Evolutionary conservation across 2,329 filamentous ascomycete species (phyloP).

Genomic region (Calonectria leucothoes): DNA sequence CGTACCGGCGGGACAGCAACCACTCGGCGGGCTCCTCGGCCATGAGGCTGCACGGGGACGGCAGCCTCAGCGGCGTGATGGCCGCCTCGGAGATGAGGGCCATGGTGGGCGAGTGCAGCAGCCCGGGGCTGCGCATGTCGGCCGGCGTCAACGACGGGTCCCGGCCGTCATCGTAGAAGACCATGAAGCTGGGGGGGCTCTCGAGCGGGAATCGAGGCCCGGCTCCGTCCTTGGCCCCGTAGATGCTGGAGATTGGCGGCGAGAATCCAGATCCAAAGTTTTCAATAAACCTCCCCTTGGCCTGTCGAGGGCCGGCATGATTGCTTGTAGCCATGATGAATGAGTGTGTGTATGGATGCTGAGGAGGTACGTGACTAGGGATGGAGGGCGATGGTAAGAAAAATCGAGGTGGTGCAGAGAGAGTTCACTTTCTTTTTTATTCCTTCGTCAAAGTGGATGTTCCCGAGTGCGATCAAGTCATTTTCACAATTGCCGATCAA

Average conservation of each 20-base stretch:
- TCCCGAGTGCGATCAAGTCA: not conserved
- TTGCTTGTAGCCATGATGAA: not conserved
- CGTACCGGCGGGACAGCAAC: not conserved
- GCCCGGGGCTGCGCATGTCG: not conserved
- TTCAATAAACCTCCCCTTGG: not conserved
- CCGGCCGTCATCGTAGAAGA: not conserved
- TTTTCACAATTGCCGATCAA: not conserved
- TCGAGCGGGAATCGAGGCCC: not conserved
- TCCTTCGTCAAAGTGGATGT: not conserved
- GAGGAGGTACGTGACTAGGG: not conserved
- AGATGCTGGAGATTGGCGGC: not conserved
- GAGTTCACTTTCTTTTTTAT: not conserved
- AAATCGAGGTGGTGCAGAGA: not conserved
- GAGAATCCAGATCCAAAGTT: not conserved
- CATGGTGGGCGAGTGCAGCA: not conserved
- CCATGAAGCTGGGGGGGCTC: not conserved
- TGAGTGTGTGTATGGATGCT: not conserved
- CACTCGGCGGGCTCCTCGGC: not conserved
- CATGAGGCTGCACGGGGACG: conserved; percentile 1
- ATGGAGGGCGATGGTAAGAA: not conserved
- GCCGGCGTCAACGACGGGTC: not conserved
- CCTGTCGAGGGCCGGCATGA: not conserved
- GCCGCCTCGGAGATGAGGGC: not conserved
- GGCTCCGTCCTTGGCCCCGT: not conserved
- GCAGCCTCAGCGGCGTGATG: not conserved